phyloP scores from a whole-genome alignment of 2,329 filamentous ascomycete species.

The Knoxdaviesia proteae region DNA sequence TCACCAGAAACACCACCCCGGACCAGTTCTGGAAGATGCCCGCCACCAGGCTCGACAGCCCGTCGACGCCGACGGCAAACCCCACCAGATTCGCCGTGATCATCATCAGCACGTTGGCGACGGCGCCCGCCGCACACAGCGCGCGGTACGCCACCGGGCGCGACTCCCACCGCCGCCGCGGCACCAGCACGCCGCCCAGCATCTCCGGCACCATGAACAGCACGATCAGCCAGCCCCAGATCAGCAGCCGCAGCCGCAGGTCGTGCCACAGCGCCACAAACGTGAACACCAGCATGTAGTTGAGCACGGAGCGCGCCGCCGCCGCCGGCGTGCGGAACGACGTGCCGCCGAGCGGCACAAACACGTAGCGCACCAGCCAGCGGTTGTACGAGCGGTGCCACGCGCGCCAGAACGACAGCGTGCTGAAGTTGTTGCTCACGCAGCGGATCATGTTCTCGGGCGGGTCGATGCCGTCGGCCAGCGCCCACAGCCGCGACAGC shows the following conservation, averaged over 20 bases:
- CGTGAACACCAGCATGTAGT: conserved; percentile 73
- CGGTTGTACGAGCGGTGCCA: conserved; percentile 95
- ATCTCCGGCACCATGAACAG: conserved; percentile 86
- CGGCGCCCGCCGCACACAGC: conserved; percentile 60
- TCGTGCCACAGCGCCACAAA: conserved; percentile 98
- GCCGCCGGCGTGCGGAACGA: conserved; percentile 23
- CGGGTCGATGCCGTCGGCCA: conserved; percentile 78
- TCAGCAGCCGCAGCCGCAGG: conserved; percentile 70
- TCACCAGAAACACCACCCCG: conserved; percentile 49
- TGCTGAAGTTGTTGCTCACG: conserved; percentile 84
- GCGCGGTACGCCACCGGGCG: conserved; percentile 56
- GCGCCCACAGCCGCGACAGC: conserved; percentile 93
- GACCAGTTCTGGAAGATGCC: conserved; percentile 59
- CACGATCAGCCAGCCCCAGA: conserved; percentile 95
- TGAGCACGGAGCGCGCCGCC: conserved; percentile 40
- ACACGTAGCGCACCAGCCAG: conserved; percentile 87
- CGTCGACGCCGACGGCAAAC: conserved; percentile 82
- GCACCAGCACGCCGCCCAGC: conserved; percentile 50
- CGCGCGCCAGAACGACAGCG: conserved; percentile 78
- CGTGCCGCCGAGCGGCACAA: conserved; percentile 68
- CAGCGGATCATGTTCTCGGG: conserved; percentile 98
- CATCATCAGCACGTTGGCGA: conserved; percentile 81
- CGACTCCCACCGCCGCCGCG: conserved; percentile 46
- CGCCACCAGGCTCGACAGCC: conserved; percentile 52
- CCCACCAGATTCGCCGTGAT: conserved; percentile 88